These are phyloP conservation scores for Boletellus emodensis DNA, from an alignment of 768 basidiomycete genomes.

Conservation along the genomic window DNA sequence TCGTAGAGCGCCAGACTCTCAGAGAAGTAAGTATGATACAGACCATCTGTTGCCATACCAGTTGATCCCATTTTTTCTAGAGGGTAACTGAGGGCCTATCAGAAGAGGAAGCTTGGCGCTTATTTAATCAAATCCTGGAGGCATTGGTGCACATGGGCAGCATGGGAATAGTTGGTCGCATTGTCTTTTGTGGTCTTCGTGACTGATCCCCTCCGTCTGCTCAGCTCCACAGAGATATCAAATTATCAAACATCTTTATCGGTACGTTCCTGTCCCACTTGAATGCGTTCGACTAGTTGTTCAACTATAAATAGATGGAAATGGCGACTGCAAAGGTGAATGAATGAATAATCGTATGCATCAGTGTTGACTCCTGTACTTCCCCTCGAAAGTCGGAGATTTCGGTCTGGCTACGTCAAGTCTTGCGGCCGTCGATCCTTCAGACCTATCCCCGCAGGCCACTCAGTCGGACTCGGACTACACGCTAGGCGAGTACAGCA, in stretches of 20 bases:
- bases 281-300: neutral
- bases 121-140: conserved; percentile 87
- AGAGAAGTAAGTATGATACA: conserved; percentile 53
- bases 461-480: conserved; percentile 57
- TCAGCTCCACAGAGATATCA: conserved; percentile 84
- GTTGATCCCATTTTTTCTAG: conserved; percentile 29
- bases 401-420: conserved; percentile 89
- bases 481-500: conserved; percentile 55
- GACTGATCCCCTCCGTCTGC: conserved; percentile 23
- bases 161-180: conserved; percentile 69
- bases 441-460: conserved; percentile 51
- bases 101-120: conserved; percentile 84
- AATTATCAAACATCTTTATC: conserved; percentile 91
- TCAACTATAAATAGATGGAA: conserved; percentile 51
- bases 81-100: conserved; percentile 75
- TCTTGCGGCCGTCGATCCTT: conserved; percentile 73
- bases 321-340: conserved; percentile 77
- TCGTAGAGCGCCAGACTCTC: conserved; percentile 86
- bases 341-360: neutral
- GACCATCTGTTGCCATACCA: neutral
- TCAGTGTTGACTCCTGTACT: neutral
- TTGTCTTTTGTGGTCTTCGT: neutral
- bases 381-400: conserved; percentile 63
- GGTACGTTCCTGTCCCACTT: conserved; percentile 43
- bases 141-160: conserved; percentile 88